Evolutionary conservation across 306 rosid species (phyloP).

Genomic region (Arachis stenosperma): DNA sequence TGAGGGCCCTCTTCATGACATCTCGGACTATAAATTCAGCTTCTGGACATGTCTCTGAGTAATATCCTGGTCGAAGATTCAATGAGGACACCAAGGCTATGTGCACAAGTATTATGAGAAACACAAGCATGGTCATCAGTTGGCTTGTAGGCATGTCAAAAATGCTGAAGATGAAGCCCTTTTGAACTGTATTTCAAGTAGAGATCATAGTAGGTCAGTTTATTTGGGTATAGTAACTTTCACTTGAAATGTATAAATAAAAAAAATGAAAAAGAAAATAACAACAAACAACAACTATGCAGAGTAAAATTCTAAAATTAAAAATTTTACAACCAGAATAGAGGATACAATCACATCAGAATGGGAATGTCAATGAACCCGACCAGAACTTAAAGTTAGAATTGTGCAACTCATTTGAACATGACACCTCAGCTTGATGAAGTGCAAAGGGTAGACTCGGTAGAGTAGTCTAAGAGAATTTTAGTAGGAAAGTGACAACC

Average conservation of each 20-base stretch:
- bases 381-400: neutral
- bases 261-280: too few species aligned
- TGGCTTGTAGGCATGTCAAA: conserved; percentile 11
- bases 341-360: neutral
- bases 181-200: neutral
- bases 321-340: neutral
- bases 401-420: neutral
- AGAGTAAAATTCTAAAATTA: neutral
- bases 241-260: neutral
- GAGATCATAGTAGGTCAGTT: neutral
- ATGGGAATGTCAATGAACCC: neutral
- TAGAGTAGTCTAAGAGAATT: neutral
- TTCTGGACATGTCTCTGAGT: conserved; percentile 59
- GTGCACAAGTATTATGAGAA: conserved; percentile 41
- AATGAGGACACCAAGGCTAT: conserved; percentile 34
- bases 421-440: neutral
- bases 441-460: neutral
- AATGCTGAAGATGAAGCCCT: neutral
- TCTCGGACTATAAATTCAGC: conserved; percentile 63
- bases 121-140: conserved; percentile 14
- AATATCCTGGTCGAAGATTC: conserved; percentile 60
- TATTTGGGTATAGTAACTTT: neutral
- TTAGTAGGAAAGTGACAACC: neutral
- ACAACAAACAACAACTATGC: neutral
- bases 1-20: conserved; percentile 64